Evolutionary conservation across 192 early-diverging fungal genomes (phyloP).

Genomic region (Dissophora ornata): DNA sequence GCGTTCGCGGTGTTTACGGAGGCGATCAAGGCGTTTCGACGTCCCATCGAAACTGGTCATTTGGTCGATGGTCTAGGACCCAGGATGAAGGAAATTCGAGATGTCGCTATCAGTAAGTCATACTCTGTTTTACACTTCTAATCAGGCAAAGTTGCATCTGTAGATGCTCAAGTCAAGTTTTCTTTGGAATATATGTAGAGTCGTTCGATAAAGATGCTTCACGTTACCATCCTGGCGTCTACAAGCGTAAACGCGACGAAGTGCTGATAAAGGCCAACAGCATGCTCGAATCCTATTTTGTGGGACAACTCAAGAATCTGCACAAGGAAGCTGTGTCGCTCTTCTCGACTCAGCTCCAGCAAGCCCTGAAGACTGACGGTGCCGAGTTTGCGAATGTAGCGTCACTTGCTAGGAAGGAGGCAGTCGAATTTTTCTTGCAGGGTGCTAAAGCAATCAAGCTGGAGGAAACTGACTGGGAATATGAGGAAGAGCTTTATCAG

Average conservation of each 20-base stretch:
- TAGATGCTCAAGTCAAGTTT: too few species aligned
- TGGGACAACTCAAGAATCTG: constrained; percentile 90
- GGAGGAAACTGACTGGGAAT: constrained; percentile 76
- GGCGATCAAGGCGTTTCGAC: constrained; percentile 67
- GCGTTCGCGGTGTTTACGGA: constrained; percentile 76
- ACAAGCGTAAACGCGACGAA: constrained; percentile 85
- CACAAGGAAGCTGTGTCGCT: constrained; percentile 72
- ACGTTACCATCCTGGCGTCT: constrained; percentile 89
- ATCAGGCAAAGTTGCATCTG: too few species aligned
- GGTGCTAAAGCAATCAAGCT: constrained; percentile 61
- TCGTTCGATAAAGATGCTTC: constrained; percentile 91
- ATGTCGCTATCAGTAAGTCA: constrained; percentile 60
- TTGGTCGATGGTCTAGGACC: constrained; percentile 80
- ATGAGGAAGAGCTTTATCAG: constrained; percentile 65
- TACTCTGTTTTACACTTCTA: not conserved
- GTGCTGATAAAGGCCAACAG: constrained; percentile 81
- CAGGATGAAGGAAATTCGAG: constrained; percentile 66
- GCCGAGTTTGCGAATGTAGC: constrained; percentile 75
- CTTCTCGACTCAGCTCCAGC: constrained; percentile 68
- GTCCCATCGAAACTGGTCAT: constrained; percentile 80
- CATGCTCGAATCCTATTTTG: constrained; percentile 78
- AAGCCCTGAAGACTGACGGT: constrained; percentile 34
- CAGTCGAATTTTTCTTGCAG: constrained; percentile 27
- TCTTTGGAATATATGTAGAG: constrained; percentile 41
- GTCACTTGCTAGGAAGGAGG: constrained; percentile 19